A percentile compares a stretch with the other conserved stretches of the same genome.
Evolutionary conservation across 805 yeast species (phyloP).

Genomic region (Jamesozyma piceae): DNA sequence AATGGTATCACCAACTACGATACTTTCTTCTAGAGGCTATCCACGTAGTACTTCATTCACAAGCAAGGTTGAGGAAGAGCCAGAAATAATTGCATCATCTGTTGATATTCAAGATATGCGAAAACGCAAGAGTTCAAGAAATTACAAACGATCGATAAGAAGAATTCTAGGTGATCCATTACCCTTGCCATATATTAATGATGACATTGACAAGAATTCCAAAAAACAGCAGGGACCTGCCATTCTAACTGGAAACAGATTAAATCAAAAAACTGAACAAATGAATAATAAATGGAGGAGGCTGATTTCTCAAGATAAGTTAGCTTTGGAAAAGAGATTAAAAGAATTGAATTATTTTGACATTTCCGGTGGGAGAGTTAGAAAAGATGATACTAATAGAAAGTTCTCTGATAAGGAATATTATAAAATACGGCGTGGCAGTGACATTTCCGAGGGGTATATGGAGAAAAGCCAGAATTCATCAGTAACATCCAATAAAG

Average conservation of each 20-base stretch:
- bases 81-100: background rate
- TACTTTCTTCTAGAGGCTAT: background rate
- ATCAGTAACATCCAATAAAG: background rate
- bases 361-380: background rate
- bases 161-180: slow-evolving; percentile 31
- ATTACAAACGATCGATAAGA: slow-evolving; percentile 5
- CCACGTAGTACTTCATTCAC: background rate
- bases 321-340: slow-evolving; percentile 12
- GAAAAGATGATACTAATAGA: background rate
- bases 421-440: background rate
- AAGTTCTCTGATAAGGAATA: background rate
- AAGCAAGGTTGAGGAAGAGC: background rate
- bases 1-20: background rate
- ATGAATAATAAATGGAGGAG: slow-evolving; percentile 13
- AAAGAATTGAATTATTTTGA: slow-evolving; percentile 7
- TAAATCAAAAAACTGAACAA: slow-evolving; percentile 8
- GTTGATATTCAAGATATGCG: background rate
- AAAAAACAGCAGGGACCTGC: background rate
- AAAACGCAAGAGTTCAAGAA: background rate
- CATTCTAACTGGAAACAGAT: slow-evolving; percentile 2
- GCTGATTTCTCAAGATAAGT: slow-evolving; percentile 10
- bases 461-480: background rate
- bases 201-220: background rate
- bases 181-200: slow-evolving; percentile 31
- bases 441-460: too few species aligned